Evolutionary conservation across 176 grass and related monocot species (phyloP), one percentile per base, ranked within the genome.

Genomic region (Cenchrus americanus): DNA sequence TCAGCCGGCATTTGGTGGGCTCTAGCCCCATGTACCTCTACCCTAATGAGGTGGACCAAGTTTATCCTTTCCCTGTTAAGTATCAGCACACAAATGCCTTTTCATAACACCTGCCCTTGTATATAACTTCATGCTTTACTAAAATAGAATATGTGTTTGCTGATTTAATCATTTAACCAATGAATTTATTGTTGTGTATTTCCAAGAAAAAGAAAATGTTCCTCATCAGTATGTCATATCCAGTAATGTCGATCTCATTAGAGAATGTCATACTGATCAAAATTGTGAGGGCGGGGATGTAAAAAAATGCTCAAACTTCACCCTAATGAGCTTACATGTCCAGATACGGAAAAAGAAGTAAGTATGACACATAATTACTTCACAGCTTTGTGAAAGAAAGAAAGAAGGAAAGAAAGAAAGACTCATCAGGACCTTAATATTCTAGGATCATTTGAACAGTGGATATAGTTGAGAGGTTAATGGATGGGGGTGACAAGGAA

Each of bases 191-290:
- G 34, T 37, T 37, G 34, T 37, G 34, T 37, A 37, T 5, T 37
- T 37, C 34, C 34, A 37, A 37, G 34, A 37, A 5, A 37, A 37
- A 3, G 34, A 37, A 37, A 32, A 82, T 72, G 62, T 23, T 73
- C 54, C 80, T 82, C 42, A 18, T 32, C 26, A 71, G 23, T 24
- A 62, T 72, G 80, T 2, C 69, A 73, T 47, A 52, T 73, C 7
- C 2, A 22, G 1, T 17, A 62, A 22, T 23, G 41, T 37, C 43
- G 15, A 27, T 73, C 26, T 51, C 46, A 52, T 64, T 53, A 57
- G 46, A 10, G 18, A 34, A 7, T 73, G 14, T 69, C 2, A 47
- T 51, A 23, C 54, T 0, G 7, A 0, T 12, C n/a, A 55, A 67
- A 66, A 32, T 18, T 59, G 2, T 24, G 54, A 69, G 2, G 41